These are phyloP conservation scores for Neonectria magnoliae DNA, from an alignment of 2,329 filamentous ascomycete species.

Conservation along the genomic window DNA sequence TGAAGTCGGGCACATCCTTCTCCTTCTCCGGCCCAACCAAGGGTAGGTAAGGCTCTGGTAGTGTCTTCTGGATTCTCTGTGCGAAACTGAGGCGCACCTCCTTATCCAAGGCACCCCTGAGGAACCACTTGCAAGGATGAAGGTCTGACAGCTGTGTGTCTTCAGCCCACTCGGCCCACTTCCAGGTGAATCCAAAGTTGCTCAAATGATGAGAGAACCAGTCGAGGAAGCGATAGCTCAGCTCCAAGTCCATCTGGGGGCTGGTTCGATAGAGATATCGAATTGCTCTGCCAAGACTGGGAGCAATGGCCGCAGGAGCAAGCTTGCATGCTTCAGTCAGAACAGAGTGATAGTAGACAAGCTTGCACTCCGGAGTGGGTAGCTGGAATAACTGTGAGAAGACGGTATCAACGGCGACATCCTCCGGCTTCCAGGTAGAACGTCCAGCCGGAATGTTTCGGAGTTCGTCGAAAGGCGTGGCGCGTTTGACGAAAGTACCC, in stretches of 20 bases:
- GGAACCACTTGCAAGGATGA: slow-evolving; percentile 93
- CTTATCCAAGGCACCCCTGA: slow-evolving; percentile 90
- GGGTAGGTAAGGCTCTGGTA: slow-evolving; percentile 83
- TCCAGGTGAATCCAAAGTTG: slow-evolving; percentile 99
- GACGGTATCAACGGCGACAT: slow-evolving; percentile 95
- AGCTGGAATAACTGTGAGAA: slow-evolving; percentile 95
- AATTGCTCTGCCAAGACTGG: slow-evolving; percentile 91
- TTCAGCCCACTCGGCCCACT: slow-evolving; percentile 96
- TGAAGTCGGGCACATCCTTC: slow-evolving; percentile 95
- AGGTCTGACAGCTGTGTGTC: slow-evolving; percentile 81
- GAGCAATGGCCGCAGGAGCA: slow-evolving; percentile 94
- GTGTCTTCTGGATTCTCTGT: slow-evolving; percentile 92
- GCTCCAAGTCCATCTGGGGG: slow-evolving; percentile 85
- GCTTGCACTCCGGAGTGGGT: slow-evolving; percentile 87
- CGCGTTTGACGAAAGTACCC: slow-evolving; percentile 91
- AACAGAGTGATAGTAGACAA: slow-evolving; percentile 96
- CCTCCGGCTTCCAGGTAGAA: slow-evolving; percentile 95
- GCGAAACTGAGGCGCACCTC: slow-evolving; percentile 97
- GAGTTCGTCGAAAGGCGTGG: slow-evolving; percentile 90
- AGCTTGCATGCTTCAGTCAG: slow-evolving; percentile 97
- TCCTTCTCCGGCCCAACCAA: slow-evolving; percentile 90
- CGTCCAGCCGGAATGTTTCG: slow-evolving; percentile 71
- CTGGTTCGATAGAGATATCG: slow-evolving; percentile 87
- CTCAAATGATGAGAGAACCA: slow-evolving; percentile 99
- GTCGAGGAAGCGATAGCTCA: slow-evolving; percentile 88